Conservation (phyloP, 2,329 filamentous ascomycete genomes). For the Fusarium fracticaudum region DNA sequence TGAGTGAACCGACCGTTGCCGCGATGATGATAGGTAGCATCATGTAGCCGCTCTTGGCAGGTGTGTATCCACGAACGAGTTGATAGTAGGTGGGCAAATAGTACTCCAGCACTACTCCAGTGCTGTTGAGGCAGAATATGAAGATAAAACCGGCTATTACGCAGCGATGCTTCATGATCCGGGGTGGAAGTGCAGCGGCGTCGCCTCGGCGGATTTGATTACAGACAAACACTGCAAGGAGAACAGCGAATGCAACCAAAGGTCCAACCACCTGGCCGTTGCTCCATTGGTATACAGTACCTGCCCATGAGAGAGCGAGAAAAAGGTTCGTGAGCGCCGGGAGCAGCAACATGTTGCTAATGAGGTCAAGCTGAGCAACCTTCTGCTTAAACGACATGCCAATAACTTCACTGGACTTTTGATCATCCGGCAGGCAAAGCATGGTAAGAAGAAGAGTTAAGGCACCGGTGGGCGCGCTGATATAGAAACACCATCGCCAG, state of each 20-base stretch:
- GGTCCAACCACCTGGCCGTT: conserved; percentile 46
- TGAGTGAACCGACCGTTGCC: conserved; percentile 8
- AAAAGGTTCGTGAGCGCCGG: conserved; percentile 55
- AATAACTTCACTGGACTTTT: neutral
- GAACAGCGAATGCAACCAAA: neutral
- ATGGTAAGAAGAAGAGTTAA: conserved; percentile 6
- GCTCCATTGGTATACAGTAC: conserved; percentile 43
- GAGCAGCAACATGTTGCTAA: conserved; percentile 40
- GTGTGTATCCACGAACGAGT: conserved; percentile 50
- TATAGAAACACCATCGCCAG: conserved; percentile 51
- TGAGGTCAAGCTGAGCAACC: conserved; percentile 18
- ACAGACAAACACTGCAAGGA: neutral
- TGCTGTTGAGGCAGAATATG: conserved; percentile 50
- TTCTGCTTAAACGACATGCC: neutral
- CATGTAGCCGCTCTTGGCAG: conserved; percentile 44
- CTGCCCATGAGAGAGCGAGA: conserved; percentile 59
- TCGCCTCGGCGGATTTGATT: conserved; percentile 4
- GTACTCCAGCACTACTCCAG: conserved; percentile 45
- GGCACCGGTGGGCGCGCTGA: conserved; percentile 43
- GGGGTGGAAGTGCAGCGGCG: conserved; percentile 53
- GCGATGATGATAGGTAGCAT: conserved; percentile 32
- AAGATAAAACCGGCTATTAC: conserved; percentile 48
- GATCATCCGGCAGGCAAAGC: neutral
- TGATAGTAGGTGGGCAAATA: conserved; percentile 55
- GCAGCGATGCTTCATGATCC: conserved; percentile 51